phyloP scores from a whole-genome alignment of 169 alveolate genomes.

The Perkinsus chesapeaki region DNA sequence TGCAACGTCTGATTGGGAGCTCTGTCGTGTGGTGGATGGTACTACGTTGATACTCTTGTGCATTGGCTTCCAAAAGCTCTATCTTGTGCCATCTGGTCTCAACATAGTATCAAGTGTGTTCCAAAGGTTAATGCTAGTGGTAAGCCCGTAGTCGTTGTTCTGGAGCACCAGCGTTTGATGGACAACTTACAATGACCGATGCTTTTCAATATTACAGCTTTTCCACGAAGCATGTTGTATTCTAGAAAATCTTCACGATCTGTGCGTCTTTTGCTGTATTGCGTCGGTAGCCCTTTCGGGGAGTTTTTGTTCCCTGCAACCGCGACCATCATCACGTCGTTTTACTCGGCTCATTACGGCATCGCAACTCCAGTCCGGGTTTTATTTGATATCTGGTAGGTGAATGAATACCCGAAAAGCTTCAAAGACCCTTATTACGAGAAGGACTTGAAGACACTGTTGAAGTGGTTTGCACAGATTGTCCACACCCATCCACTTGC shows the following conservation, averaged over 20 bases:
- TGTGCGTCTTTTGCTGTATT: no score
- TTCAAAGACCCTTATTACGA: not conserved
- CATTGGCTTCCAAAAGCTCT: not conserved
- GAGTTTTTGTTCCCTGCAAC: no score
- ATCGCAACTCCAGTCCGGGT: no score
- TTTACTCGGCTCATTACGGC: no score
- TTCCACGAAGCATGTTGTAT: no score
- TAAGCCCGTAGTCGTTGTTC: no score
- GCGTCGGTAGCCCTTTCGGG: no score
- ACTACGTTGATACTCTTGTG: not conserved
- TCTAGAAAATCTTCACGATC: no score
- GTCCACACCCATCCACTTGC: not conserved
- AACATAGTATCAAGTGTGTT: not conserved
- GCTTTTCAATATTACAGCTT: no score
- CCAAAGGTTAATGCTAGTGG: not conserved
- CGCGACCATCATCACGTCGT: no score
- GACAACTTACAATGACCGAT: no score
- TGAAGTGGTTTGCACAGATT: not conserved
- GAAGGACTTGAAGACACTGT: not conserved
- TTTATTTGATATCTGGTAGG: not conserved
- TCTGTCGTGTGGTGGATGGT: not conserved
- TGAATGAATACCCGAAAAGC: not conserved
- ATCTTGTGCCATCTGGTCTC: not conserved
- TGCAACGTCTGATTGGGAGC: not conserved
- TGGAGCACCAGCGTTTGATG: no score